Evolutionary conservation across 2,329 filamentous ascomycete genomes (phyloP), one percentile per base, ranked within the genome.

Genomic region (Mycocentrospora acerina): DNA sequence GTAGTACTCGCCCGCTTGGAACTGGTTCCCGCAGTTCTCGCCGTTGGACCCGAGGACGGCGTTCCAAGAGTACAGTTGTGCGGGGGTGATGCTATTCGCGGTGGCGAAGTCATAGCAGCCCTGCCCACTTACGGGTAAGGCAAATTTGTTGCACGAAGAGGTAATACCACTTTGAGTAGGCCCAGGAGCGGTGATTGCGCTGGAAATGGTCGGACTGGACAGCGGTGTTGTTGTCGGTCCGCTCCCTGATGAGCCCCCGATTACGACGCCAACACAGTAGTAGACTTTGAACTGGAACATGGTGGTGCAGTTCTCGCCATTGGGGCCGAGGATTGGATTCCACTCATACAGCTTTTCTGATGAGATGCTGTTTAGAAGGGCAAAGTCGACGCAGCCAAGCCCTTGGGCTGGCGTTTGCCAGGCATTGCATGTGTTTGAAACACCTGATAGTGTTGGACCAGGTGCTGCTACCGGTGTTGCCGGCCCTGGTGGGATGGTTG

Each of bases 131-230:
- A n/a, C n/a, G n/a, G n/a, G n/a, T n/a, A n/a, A n/a, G n/a, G n/a
- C 32, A 27, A 35, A 35, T 4, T 15, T 17, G 13, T 35, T 35
- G 24, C 32, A 35, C 16, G 26, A 27, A 7, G 32, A 24, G 27
- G 26, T 24, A 24, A 35, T 35, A 17, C 32, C 32, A 8, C 24
- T 28, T 28, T 35, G 33, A 19, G 33, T 35, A 15, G 28, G 33
- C 18, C 24, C 29, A 4, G 33, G 33, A 10, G 28, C 29, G 7
- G 24, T 28, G 13, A 25, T 35, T 13, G 33, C 9, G 19, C 10
- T 35, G 13, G 33, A 6, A 14, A 7, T 19, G 8, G 33, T 35
- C n/a, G 4, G 28, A 22, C 24, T n/a, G 15, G 4, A 18, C 29
- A 25, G 28, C 6, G 24, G 33, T n/a, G 14, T 28, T 12, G 33